Evolutionary conservation across 2,329 filamentous ascomycete genomes (phyloP).

Genomic region (Fusarium secorum): DNA sequence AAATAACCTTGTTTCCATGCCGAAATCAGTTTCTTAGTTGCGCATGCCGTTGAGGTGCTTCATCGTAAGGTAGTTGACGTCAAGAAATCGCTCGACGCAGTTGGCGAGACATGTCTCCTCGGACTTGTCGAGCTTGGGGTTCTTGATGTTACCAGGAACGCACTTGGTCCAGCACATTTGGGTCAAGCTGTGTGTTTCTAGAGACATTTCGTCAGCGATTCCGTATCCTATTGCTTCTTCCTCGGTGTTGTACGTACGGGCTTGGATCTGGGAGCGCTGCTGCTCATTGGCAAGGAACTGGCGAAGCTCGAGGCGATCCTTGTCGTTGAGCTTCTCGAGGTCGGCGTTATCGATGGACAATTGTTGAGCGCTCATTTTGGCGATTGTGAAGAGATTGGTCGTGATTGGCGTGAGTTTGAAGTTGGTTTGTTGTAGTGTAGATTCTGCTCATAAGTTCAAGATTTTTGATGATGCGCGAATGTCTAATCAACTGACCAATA

Average conservation of each 20-base stretch:
- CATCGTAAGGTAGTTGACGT: conserved; percentile 85
- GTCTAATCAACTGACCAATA: conserved; percentile 23
- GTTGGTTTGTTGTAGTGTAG: conserved; percentile 13
- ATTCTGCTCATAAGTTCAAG: conserved; percentile 21
- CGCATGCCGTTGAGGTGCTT: conserved; percentile 77
- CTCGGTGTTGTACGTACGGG: conserved; percentile 57
- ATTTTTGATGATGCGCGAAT: conserved; percentile 33
- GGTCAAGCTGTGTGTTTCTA: conserved; percentile 64
- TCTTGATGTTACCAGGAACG: conserved; percentile 76
- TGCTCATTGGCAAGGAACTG: conserved; percentile 85
- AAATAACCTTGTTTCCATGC: background rate
- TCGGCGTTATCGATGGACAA: conserved; percentile 63
- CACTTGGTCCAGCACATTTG: conserved; percentile 97
- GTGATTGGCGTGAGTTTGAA: background rate
- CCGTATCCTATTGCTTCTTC: background rate
- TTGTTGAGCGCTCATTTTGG: conserved; percentile 48
- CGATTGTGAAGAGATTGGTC: background rate
- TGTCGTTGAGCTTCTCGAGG: conserved; percentile 76
- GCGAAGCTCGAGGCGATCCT: conserved; percentile 87
- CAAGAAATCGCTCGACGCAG: conserved; percentile 93
- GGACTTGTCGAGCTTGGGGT: conserved; percentile 73
- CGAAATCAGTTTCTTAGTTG: conserved; percentile 4
- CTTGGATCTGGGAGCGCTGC: conserved; percentile 77
- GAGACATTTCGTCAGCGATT: conserved; percentile 10
- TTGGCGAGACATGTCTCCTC: conserved; percentile 89